Conservation (phyloP, 169 alveolate species). For the Ichthyophthirius multifiliis region DNA sequence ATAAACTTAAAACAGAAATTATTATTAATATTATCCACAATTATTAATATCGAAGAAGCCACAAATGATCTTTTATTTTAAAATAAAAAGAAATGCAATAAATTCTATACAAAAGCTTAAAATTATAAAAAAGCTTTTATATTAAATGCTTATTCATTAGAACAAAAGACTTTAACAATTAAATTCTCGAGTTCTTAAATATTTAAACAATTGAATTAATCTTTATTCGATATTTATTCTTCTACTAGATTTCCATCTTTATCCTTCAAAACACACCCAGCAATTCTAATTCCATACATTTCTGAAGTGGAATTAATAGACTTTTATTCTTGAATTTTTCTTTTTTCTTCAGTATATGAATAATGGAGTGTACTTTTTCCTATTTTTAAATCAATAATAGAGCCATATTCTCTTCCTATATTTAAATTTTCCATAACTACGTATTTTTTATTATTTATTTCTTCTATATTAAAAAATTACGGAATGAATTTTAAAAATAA, state of each 20-base stretch:
- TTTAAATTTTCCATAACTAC: background rate
- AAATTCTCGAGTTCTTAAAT: background rate
- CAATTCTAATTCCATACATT: background rate
- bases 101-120: background rate
- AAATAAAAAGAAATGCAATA: background rate
- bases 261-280: background rate
- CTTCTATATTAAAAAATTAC: background rate
- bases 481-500: background rate
- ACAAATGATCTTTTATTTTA: background rate
- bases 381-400: conserved; percentile 3
- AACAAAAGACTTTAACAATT: background rate
- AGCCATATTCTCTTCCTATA: background rate
- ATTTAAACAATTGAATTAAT: background rate
- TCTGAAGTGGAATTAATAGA: background rate
- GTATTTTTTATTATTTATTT: background rate
- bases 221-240: background rate
- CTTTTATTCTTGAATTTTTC: background rate
- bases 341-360: background rate
- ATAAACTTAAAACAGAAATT: background rate
- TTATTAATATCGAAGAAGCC: background rate
- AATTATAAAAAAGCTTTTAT: background rate
- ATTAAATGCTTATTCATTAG: background rate
- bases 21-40: background rate
- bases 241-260: background rate
- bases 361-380: background rate